Evolutionary conservation across 306 rosid species (phyloP), one percentile per base, ranked within the genome.

Genomic region (Morella rubra): DNA sequence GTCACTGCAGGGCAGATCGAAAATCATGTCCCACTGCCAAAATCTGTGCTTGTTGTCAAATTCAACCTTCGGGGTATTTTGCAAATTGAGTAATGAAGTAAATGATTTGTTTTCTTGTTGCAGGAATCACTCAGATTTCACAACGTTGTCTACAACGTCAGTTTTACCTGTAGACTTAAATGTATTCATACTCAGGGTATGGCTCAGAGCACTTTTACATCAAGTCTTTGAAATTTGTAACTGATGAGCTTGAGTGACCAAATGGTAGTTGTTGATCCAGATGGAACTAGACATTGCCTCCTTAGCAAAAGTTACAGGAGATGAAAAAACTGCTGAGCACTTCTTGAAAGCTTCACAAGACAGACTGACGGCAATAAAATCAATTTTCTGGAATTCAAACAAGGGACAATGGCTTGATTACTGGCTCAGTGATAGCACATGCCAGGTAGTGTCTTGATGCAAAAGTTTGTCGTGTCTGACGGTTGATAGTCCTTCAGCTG

Each of bases 371-470:
- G 88, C 99, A 66, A 77, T 92, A 2, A 67, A 85, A 76, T 84
- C 89, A 72, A 76, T 95, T 81, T 91, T 95, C 85, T 90, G 97
- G 98, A 88, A 89, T 67, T 77, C 41, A 12, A 73, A 85, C 82
- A 89, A 45, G 88, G 87, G 87, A 37, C 97, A 92, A 49, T 95
- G 98, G 98, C 87, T 90, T 79, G 98, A 94, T 84, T 92, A 84
- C 81, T 92, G 97, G 97, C 90, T 92, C 72, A 71, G 51, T 67
- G 72, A 78, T 80, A 66, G 58, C 76, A 65, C 40, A 1, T 75
- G 80, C 65, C 81, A 86, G 88, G 90, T 85, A 73, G 50, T 74
- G 44, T 71, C 50, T 32, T 58, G 61, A 27, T 44, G 52, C 32
- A 42, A 15, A 80, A 56, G 69, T 74, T 61, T 72, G 11, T 40